phyloP scores from a whole-genome alignment of 257 asterid genomes.

The Perilla frutescens region DNA sequence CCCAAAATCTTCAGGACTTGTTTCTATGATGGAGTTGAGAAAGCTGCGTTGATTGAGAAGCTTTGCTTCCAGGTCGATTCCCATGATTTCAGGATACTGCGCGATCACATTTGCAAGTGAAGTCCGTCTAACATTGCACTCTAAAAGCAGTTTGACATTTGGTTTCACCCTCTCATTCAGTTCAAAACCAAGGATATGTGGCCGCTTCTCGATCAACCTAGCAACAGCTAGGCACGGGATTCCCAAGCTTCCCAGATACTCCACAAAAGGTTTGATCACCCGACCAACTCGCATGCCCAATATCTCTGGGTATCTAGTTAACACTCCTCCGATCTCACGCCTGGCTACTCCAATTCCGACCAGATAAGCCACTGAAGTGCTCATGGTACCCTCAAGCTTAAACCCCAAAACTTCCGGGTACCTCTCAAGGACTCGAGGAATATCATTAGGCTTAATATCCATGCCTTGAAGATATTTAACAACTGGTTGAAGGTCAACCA shows the following conservation, averaged over 20 bases:
- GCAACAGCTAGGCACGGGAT: constrained; percentile 80
- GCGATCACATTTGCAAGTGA: constrained; percentile 76
- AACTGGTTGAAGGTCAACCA: constrained; percentile 90
- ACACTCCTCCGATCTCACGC: constrained; percentile 84
- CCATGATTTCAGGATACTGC: constrained; percentile 86
- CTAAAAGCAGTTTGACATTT: constrained; percentile 65
- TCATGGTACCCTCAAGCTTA: constrained; percentile 97
- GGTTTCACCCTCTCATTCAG: constrained; percentile 75
- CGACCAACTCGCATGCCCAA: constrained; percentile 96
- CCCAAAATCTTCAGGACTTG: constrained; percentile 75
- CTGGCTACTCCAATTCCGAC: constrained; percentile 95
- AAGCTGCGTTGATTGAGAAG: constrained; percentile 56
- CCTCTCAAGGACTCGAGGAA: constrained; percentile 84
- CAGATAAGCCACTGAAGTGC: constrained; percentile 96
- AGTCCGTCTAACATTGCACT: constrained; percentile 62
- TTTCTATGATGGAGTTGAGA: constrained; percentile 57
- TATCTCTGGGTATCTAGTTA: constrained; percentile 82
- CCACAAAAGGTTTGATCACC: constrained; percentile 92
- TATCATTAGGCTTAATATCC: constrained; percentile 87
- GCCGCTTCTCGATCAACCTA: constrained; percentile 79
- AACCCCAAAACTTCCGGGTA: constrained; percentile 94
- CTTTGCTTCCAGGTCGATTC: constrained; percentile 62
- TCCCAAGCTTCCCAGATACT: constrained; percentile 80
- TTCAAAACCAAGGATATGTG: constrained; percentile 89
- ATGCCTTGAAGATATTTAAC: constrained; percentile 94